Base-by-base conservation (phyloP, 1,284 basidiomycete species). In the Malassezia dermatis region DNA sequence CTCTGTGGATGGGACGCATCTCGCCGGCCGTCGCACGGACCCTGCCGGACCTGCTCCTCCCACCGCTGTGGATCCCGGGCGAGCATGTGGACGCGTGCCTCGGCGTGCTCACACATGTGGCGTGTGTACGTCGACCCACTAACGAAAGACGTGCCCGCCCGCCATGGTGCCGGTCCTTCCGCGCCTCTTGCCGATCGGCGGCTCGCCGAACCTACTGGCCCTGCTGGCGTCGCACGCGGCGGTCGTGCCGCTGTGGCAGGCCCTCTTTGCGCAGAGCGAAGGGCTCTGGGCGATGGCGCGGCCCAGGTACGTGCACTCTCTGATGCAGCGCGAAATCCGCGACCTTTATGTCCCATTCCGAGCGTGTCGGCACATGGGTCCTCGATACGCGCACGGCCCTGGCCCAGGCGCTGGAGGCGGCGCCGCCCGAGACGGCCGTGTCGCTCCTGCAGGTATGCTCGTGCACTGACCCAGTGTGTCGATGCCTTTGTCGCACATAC, bases 281-380 rank as follows among this genome's bases (percentile, higher is more conserved):
- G 47, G 34, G 1, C 42, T 31, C 27, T 57, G 55, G 55, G 37
- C 43, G 0, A 48, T 57, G 55, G 55, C 49, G 12, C 44, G 41
- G 12, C 42, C 26, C 10, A 42, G 15, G 13, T n/a, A 27, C 23
- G 46, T 15, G n/a, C 47, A 0, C 2, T 13, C 32, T 6, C 32
- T 34, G 13, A 34, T 13, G n/a, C 17, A 27, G 45, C 32, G 45
- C 31, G 3, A 39, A 39, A 39, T 6, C 30, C 4, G 31, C 31
- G 4, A 39, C 54, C 11, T 57, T 57, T 21, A 31, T 26, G 4
- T 41, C 49, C 15, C 51, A 48, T 23, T 57, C 55, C 12, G 50
- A 51, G 30, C 49, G 41, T 8, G 28, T 51, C 26, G 55, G 44
- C 10, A 21, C 23, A 11, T 43, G 44, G 42, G 34, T 52, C 12